Conservation (phyloP, 2,329 filamentous ascomycete species). For the Atkinsonella hypoxylon region DNA sequence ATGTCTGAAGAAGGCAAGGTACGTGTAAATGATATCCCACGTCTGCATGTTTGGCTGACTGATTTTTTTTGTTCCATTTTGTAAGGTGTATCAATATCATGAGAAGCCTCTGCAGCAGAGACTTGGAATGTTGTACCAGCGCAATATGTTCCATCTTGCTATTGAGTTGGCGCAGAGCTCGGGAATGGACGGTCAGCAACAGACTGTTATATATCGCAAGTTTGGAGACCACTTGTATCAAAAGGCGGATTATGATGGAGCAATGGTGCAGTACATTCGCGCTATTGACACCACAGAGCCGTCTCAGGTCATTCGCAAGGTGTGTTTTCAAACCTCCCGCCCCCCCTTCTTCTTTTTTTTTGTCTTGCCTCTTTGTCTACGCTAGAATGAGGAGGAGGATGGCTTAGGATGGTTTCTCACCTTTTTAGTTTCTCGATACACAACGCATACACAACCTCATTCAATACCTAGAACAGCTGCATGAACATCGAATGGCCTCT, state of each 20-base stretch:
- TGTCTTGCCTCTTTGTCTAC: neutral
- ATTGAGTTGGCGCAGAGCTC: conserved; percentile 88
- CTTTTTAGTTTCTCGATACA: conserved; percentile 71
- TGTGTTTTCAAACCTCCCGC: conserved; percentile 18
- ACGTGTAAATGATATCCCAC: conserved; percentile 11
- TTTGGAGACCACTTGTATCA: conserved; percentile 93
- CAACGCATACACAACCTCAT: conserved; percentile 97
- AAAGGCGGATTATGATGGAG: conserved; percentile 89
- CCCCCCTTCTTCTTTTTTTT: too few species aligned
- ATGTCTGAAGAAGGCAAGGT: conserved; percentile 88
- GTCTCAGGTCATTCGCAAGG: conserved; percentile 90
- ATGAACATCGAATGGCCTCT: conserved; percentile 86
- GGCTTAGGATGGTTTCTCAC: conserved; percentile 16
- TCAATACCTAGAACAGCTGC: conserved; percentile 90
- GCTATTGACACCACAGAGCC: conserved; percentile 95
- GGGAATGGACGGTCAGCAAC: conserved; percentile 66
- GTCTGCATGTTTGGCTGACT: neutral
- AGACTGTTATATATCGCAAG: conserved; percentile 83
- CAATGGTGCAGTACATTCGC: conserved; percentile 97
- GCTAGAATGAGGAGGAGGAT: neutral
- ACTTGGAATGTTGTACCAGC: conserved; percentile 84
- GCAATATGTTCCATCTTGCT: conserved; percentile 82
- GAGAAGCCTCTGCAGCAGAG: conserved; percentile 86
- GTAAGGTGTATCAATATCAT: conserved; percentile 70
- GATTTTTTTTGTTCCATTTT: neutral